phyloP scores from a whole-genome alignment of 805 yeast genomes.

The Brettanomyces naardenensis region DNA sequence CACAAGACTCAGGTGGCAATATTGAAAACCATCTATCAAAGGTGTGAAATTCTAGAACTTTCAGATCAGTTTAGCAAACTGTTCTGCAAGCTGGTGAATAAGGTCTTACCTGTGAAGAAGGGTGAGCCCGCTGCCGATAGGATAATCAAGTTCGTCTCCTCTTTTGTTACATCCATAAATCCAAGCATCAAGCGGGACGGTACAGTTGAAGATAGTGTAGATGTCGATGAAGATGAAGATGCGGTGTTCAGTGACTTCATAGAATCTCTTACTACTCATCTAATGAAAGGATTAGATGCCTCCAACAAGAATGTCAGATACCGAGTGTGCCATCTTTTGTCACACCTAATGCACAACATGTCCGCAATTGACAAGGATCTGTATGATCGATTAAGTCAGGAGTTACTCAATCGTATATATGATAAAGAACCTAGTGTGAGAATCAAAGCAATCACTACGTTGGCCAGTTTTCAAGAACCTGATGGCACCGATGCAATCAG shows the following conservation, averaged over 20 bases:
- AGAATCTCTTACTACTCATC: conserved; percentile 52
- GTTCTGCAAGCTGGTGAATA: conserved; percentile 56
- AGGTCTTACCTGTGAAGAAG: conserved; percentile 59
- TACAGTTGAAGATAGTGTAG: conserved; percentile 25
- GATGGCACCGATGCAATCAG: conserved; percentile 35
- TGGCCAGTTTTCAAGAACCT: conserved; percentile 67
- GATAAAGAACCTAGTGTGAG: conserved; percentile 77
- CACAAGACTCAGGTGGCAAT: conserved; percentile 69
- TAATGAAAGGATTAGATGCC: conserved; percentile 73
- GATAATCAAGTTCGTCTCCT: conserved; percentile 59
- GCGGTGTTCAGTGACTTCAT: conserved; percentile 42
- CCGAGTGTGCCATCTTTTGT: conserved; percentile 69
- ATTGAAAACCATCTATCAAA: conserved; percentile 48
- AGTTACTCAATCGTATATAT: conserved; percentile 53
- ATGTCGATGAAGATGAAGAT: conserved; percentile 24
- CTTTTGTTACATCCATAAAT: conserved; percentile 44
- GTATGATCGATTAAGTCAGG: conserved; percentile 52
- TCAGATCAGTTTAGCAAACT: conserved; percentile 52
- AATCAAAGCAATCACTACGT: conserved; percentile 74
- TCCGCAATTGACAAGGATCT: conserved; percentile 71
- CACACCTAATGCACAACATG: conserved; percentile 60
- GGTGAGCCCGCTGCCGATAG: conserved; percentile 69
- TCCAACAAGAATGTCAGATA: conserved; percentile 70
- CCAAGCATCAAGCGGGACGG: conserved; percentile 16
- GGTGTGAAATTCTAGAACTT: conserved; percentile 42